These are phyloP conservation scores for Epichloe amarillans DNA, from an alignment of 2,329 filamentous ascomycete species.

Conservation along the genomic window DNA sequence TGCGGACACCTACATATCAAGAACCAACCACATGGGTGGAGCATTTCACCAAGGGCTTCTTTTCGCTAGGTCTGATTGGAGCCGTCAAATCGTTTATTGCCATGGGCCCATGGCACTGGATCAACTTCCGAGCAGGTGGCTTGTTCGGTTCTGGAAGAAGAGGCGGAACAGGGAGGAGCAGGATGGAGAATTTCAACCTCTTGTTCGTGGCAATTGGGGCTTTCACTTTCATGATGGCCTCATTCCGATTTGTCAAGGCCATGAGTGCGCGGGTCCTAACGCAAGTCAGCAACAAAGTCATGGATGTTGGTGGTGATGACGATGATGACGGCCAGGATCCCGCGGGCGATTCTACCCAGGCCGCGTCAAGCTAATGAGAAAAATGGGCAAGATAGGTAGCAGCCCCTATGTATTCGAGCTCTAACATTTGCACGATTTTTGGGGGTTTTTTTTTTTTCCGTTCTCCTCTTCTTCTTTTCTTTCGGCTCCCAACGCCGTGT, in stretches of 20 bases:
- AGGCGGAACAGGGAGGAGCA: slow-evolving; percentile 57
- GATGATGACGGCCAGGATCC: slow-evolving; percentile 31
- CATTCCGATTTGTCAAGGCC: slow-evolving; percentile 69
- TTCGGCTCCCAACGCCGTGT: neutral
- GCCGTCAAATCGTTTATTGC: slow-evolving; percentile 69
- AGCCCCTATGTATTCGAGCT: neutral
- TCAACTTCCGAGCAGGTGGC: slow-evolving; percentile 54
- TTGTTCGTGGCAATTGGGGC: slow-evolving; percentile 69
- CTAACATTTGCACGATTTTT: neutral
- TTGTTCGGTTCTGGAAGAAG: slow-evolving; percentile 37
- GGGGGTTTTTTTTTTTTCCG: neutral
- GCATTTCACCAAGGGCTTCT: slow-evolving; percentile 80
- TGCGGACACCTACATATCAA: slow-evolving; percentile 27
- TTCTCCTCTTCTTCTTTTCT: neutral
- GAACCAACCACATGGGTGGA: slow-evolving; percentile 54
- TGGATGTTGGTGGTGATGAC: slow-evolving; percentile 59
- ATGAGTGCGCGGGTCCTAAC: slow-evolving; percentile 63
- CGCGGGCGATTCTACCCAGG: neutral
- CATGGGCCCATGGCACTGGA: slow-evolving; percentile 64
- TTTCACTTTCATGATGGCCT: slow-evolving; percentile 65
- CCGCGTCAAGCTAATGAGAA: neutral
- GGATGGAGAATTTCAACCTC: slow-evolving; percentile 68
- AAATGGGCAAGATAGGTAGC: slow-evolving; percentile 2
- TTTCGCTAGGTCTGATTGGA: slow-evolving; percentile 78
- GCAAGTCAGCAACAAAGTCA: slow-evolving; percentile 63